phyloP scores from a whole-genome alignment of 2,329 filamentous ascomycete species.

The Orbilia quercus region DNA sequence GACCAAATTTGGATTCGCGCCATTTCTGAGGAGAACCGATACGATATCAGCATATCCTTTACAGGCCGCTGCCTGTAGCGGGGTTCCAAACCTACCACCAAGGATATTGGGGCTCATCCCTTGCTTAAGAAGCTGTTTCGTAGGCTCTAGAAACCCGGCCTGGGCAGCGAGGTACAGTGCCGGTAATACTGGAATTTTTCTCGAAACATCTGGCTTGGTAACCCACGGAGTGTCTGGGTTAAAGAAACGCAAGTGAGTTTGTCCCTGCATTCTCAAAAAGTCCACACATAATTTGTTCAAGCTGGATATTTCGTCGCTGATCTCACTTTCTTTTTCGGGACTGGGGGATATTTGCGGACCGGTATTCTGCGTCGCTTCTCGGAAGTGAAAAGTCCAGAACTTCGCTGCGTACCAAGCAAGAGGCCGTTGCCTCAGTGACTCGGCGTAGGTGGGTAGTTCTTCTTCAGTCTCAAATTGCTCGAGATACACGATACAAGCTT shows the following conservation, averaged over 20 bases:
- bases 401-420: slow-evolving; percentile 16
- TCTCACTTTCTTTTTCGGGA: neutral
- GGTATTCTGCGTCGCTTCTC: slow-evolving; percentile 3
- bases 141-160: slow-evolving; percentile 18
- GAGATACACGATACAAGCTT: slow-evolving; percentile 26
- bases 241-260: slow-evolving; percentile 21
- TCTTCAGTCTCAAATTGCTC: slow-evolving; percentile 12
- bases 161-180: slow-evolving; percentile 21
- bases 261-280: slow-evolving; percentile 11
- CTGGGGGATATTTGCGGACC: neutral
- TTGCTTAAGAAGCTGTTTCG: slow-evolving; percentile 13
- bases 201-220: slow-evolving; percentile 8
- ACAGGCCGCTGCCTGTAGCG: slow-evolving; percentile 15
- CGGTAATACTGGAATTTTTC: neutral
- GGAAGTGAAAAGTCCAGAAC: slow-evolving; percentile 19
- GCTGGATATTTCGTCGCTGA: neutral
- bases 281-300: slow-evolving; percentile 20
- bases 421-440: slow-evolving; percentile 4
- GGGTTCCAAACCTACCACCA: slow-evolving; percentile 21
- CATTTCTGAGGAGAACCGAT: slow-evolving; percentile 1
- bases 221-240: slow-evolving; percentile 23
- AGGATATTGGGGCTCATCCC: slow-evolving; percentile 7
- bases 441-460: slow-evolving; percentile 15
- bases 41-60: slow-evolving; percentile 21
- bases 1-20: slow-evolving; percentile 5